Conservation (phyloP, 2,329 filamentous ascomycete species). For the Bipolaris oryzae region DNA sequence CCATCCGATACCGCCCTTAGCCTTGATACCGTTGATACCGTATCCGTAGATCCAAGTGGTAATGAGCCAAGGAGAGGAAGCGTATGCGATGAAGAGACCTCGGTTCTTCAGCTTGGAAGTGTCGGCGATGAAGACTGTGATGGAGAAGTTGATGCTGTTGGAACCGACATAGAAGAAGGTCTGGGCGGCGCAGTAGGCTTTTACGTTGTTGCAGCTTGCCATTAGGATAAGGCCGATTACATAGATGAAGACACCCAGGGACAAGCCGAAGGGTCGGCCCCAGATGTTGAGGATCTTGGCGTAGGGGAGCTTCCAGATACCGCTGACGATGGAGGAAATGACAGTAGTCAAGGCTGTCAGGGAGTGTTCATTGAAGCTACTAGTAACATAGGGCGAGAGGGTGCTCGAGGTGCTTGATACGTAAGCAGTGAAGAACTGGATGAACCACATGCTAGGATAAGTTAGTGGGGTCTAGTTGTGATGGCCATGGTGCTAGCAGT, state of each 20-base stretch:
- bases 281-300: conserved; percentile 54
- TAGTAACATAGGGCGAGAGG: conserved; percentile 51
- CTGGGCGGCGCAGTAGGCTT: conserved; percentile 68
- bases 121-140: conserved; percentile 72
- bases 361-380: conserved; percentile 44
- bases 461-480: conserved; percentile 15
- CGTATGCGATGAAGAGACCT: conserved; percentile 65
- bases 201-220: conserved; percentile 66
- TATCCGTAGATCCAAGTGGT: conserved; percentile 40
- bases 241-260: conserved; percentile 41
- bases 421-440: conserved; percentile 57
- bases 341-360: conserved; percentile 48
- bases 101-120: conserved; percentile 67
- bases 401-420: conserved; percentile 51
- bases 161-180: conserved; percentile 70
- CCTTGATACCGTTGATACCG: conserved; percentile 50
- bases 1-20: conserved; percentile 58
- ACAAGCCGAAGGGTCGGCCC: conserved; percentile 49
- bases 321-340: conserved; percentile 47
- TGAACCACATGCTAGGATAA: conserved; percentile 39
- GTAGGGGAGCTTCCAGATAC: conserved; percentile 50
- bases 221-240: conserved; percentile 65
- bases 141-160: conserved; percentile 65
- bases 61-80: conserved; percentile 41
- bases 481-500: neutral